These are phyloP conservation scores for Ensete glaucum DNA, from an alignment of 176 grass and related monocot genomes.

Conservation along the genomic window DNA sequence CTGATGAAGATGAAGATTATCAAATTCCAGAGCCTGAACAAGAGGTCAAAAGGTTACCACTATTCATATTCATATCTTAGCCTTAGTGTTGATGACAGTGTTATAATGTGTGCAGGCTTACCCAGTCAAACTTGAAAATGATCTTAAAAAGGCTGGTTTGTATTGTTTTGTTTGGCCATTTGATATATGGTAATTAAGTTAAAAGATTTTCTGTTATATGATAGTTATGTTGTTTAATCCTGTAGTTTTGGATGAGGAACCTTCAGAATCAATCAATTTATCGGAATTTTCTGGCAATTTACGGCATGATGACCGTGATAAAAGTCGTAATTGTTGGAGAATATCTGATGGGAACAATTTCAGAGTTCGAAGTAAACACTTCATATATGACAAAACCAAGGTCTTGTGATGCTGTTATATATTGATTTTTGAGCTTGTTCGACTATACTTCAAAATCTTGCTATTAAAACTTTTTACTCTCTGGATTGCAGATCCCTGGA, in stretches of 20 bases:
- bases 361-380: constrained; percentile 86
- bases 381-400: constrained; percentile 85
- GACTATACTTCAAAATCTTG: background rate
- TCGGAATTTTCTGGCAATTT: constrained; percentile 87
- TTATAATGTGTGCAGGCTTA: constrained; percentile 40
- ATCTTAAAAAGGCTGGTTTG: constrained; percentile 42
- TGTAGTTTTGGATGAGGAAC: constrained; percentile 53
- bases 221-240: constrained; percentile 12
- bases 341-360: constrained; percentile 93
- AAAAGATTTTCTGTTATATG: background rate
- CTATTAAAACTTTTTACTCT: constrained; percentile 18
- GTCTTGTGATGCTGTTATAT: constrained; percentile 28
- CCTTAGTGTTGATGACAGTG: constrained; percentile 15
- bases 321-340: constrained; percentile 91
- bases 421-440: background rate
- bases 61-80: constrained; percentile 1
- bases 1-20: constrained; percentile 88
- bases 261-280: constrained; percentile 53
- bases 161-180: constrained; percentile 15
- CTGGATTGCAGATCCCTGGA: constrained; percentile 52
- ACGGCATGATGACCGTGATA: constrained; percentile 73
- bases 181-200: background rate
- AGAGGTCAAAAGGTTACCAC: constrained; percentile 39
- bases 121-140: constrained; percentile 26
- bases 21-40: constrained; percentile 45